phyloP scores from a whole-genome alignment of 2,329 filamentous ascomycete genomes.

The Monosporascus sp. region DNA sequence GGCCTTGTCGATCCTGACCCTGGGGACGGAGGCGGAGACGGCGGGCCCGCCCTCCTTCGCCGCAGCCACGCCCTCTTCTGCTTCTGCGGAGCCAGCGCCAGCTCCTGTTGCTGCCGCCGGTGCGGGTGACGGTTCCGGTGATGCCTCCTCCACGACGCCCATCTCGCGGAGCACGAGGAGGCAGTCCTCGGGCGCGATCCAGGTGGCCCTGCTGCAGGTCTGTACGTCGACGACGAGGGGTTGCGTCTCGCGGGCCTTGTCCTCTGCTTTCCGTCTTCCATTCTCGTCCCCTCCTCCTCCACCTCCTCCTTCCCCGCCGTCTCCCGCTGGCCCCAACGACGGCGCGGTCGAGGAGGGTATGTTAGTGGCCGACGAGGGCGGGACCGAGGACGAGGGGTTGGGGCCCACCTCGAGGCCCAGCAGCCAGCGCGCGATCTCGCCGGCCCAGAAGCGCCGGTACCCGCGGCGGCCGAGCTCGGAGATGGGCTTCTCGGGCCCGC shows the following conservation, averaged over 20 bases:
- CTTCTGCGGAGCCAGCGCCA: background rate
- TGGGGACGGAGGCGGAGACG: slow-evolving; percentile 15
- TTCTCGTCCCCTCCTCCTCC: slow-evolving; percentile 12
- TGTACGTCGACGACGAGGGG: slow-evolving; percentile 51
- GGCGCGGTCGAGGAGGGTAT: no score
- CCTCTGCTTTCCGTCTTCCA: slow-evolving; percentile 1
- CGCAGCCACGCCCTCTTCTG: background rate
- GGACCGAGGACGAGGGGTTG: slow-evolving; percentile 7
- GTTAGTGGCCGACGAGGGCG: no score
- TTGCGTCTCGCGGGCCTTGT: slow-evolving; percentile 29
- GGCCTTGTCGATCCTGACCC: slow-evolving; percentile 49
- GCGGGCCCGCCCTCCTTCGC: background rate
- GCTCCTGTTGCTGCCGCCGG: slow-evolving; percentile 9
- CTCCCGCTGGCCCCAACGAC: background rate
- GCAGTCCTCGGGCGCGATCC: slow-evolving; percentile 82
- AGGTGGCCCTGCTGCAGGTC: slow-evolving; percentile 71
- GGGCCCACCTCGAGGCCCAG: slow-evolving; percentile 39
- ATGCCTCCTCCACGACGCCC: slow-evolving; percentile 61
- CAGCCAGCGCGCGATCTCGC: slow-evolving; percentile 72
- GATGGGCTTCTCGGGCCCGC: slow-evolving; percentile 90
- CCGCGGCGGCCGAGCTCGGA: slow-evolving; percentile 78
- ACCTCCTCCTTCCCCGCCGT: slow-evolving; percentile 4
- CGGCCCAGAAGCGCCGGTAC: slow-evolving; percentile 82
- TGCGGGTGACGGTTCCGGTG: slow-evolving; percentile 37
- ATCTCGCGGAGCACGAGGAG: slow-evolving; percentile 74